Conservation (phyloP, 75 land plant species). For the Picea sitchensis region DNA sequence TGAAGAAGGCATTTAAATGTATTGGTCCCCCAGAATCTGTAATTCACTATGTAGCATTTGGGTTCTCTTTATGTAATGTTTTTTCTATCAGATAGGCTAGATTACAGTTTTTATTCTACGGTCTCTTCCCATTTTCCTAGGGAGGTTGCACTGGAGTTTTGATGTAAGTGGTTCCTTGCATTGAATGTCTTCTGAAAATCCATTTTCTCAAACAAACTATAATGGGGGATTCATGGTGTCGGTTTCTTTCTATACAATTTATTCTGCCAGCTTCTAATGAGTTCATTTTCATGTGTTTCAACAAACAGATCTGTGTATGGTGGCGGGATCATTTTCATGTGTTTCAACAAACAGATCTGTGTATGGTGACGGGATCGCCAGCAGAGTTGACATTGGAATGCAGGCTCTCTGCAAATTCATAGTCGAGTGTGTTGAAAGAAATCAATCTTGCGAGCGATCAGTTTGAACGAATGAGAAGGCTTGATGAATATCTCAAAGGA, state of each 20-base stretch:
- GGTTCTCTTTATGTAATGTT: background rate
- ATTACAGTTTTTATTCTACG: background rate
- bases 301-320: background rate
- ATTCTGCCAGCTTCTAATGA: background rate
- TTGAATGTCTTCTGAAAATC: background rate
- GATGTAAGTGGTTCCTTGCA: background rate
- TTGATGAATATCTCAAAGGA: constrained; percentile 31
- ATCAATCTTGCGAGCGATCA: constrained; percentile 14
- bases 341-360: background rate
- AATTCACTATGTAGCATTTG: background rate
- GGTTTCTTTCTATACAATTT: background rate
- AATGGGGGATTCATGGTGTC: background rate
- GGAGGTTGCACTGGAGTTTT: background rate
- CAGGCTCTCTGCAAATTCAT: background rate
- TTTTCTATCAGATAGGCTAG: background rate
- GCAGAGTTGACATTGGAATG: constrained; percentile 8
- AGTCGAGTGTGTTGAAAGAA: background rate
- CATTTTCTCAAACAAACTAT: background rate
- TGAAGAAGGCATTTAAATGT: background rate
- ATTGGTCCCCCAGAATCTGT: background rate
- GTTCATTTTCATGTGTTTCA: background rate
- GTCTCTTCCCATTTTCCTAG: background rate
- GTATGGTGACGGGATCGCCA: background rate
- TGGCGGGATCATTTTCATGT: background rate
- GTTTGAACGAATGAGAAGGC: constrained; percentile 10